phyloP scores from a whole-genome alignment of 2,329 filamentous ascomycete species.

The Truncatella angustata region DNA sequence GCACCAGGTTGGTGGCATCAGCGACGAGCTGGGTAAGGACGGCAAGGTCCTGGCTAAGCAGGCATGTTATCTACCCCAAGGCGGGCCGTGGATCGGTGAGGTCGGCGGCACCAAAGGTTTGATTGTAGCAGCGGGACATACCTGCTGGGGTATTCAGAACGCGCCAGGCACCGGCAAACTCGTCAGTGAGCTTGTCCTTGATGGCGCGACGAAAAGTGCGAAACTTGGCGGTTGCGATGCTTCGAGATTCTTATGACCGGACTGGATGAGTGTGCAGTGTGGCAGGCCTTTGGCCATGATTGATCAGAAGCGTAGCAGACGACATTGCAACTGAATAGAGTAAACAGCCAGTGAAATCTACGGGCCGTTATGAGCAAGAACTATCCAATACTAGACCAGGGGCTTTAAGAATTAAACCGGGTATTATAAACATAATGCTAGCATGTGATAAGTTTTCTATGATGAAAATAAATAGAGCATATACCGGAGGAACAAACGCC shows the following conservation, averaged over 20 bases:
- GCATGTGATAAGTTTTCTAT: not conserved
- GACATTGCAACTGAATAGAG: no score
- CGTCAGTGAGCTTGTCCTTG: constrained; percentile 63
- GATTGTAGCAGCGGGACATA: constrained; percentile 70
- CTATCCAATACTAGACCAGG: no score
- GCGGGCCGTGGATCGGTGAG: constrained; percentile 67
- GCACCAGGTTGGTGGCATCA: constrained; percentile 56
- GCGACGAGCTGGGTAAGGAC: constrained; percentile 52
- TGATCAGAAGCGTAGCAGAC: not conserved
- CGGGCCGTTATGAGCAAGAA: no score
- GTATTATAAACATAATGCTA: constrained; percentile 5
- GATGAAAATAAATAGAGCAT: not conserved
- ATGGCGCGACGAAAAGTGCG: constrained; percentile 58
- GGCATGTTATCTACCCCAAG: constrained; percentile 74
- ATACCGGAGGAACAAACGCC: not conserved
- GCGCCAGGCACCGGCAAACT: constrained; percentile 69
- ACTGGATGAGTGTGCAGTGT: constrained; percentile 16
- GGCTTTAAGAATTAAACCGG: no score
- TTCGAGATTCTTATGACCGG: constrained; percentile 35
- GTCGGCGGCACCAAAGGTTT: constrained; percentile 61
- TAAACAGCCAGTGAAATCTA: no score
- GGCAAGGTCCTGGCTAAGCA: constrained; percentile 62
- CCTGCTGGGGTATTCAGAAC: constrained; percentile 83
- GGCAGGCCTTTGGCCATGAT: not conserved
- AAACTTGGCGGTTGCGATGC: constrained; percentile 55